A percentile compares a stretch with the other conserved stretches of the same genome.
These are phyloP conservation scores for Pichia cabralensis DNA, from an alignment of 805 yeast genomes.

Conservation along the genomic window DNA sequence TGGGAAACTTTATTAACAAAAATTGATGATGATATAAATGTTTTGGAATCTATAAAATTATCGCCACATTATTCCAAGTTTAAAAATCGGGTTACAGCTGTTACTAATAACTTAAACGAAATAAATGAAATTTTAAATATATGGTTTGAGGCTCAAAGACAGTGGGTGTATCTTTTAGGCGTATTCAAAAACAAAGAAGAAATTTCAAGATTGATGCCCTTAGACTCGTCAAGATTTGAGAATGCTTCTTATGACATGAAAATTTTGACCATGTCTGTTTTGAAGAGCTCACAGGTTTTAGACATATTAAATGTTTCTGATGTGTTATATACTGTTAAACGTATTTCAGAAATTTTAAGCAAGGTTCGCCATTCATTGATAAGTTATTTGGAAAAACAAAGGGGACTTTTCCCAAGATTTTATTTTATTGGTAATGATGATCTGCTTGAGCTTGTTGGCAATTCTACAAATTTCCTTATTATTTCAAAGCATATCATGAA, in stretches of 20 bases:
- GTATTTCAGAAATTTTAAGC: conserved; percentile 43
- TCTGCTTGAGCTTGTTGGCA: conserved; percentile 71
- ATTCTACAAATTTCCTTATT: conserved; percentile 33
- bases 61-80: conserved; percentile 55
- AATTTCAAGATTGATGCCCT: conserved; percentile 52
- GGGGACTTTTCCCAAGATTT: conserved; percentile 70
- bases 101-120: conserved; percentile 47
- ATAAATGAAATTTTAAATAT: conserved; percentile 44
- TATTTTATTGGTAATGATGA: conserved; percentile 90
- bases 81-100: conserved; percentile 42
- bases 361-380: conserved; percentile 56
- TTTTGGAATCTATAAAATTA: conserved; percentile 58
- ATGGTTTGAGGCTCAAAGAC: conserved; percentile 83
- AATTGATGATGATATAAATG: conserved; percentile 49
- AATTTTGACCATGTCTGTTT: conserved; percentile 38
- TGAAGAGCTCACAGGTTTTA: conserved; percentile 39
- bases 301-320: conserved; percentile 47
- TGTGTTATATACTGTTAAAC: conserved; percentile 35
- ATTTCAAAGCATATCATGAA: conserved; percentile 55
- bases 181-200: conserved; percentile 55
- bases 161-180: conserved; percentile 81
- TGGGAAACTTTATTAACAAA: conserved; percentile 58
- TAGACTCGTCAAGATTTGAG: conserved; percentile 58
- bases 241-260: conserved; percentile 53
- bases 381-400: conserved; percentile 71